A percentile compares a stretch with the other conserved stretches of the same genome.
Evolutionary conservation across 2,329 filamentous ascomycete species (phyloP).

Genomic region (Scopulariopsis brevicaulis): DNA sequence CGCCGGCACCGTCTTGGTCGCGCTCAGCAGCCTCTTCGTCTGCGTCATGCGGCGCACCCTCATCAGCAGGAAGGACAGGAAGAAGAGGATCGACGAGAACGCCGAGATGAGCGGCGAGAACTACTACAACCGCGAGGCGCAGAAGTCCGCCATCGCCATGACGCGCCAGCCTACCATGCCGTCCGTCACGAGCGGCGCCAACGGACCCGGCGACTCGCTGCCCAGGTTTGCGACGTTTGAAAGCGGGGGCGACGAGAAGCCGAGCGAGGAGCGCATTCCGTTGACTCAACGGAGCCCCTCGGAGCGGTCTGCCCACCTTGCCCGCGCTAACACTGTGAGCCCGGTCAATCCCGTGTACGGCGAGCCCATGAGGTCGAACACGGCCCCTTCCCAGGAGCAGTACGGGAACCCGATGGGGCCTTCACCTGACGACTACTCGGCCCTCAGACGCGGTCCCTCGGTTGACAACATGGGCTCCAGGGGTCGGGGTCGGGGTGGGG

Average conservation of each 20-base stretch:
- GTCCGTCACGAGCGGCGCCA: constrained; percentile 37
- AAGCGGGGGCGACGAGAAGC: constrained; percentile 37
- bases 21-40: constrained; percentile 71
- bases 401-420: constrained; percentile 49
- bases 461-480: constrained; percentile 28
- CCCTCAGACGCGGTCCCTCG: constrained; percentile 30
- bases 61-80: constrained; percentile 84
- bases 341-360: constrained; percentile 20
- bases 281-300: constrained; percentile 55
- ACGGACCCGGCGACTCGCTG: constrained; percentile 34
- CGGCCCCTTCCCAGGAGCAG: constrained; percentile 38
- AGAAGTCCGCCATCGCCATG: constrained; percentile 33
- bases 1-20: constrained; percentile 76
- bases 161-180: constrained; percentile 47
- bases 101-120: constrained; percentile 95
- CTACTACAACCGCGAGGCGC: constrained; percentile 65
- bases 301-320: constrained; percentile 38
- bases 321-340: constrained; percentile 24
- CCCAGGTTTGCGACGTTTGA: constrained; percentile 56
- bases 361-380: constrained; percentile 24
- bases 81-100: constrained; percentile 84
- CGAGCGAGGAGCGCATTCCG: constrained; percentile 60
- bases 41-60: constrained; percentile 92
- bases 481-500: constrained; percentile 40
- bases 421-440: constrained; percentile 30